A percentile compares a stretch with the other conserved stretches of the same genome.
Evolutionary conservation across 257 asterid genomes (phyloP).

Genomic region (Hygrophila difformis): DNA sequence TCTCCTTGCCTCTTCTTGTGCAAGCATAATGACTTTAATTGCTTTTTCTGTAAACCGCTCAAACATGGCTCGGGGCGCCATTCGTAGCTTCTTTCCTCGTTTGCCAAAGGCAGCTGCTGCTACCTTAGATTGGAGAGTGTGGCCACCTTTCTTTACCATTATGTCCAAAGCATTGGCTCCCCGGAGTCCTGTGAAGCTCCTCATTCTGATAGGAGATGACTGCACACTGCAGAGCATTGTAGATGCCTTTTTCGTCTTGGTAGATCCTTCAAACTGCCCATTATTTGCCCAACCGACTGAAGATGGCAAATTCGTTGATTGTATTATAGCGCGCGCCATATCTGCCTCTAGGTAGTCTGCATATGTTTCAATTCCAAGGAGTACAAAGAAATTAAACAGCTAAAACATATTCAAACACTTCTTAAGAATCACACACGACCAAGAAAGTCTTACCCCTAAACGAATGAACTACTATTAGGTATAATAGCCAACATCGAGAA

Average conservation of each 20-base stretch:
- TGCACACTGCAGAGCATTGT: slow-evolving; percentile 46
- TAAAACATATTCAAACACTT: too few species aligned
- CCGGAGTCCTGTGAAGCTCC: slow-evolving; percentile 63
- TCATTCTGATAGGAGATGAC: slow-evolving; percentile 32
- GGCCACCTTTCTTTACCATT: slow-evolving; percentile 29
- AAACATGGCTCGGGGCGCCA: slow-evolving; percentile 79
- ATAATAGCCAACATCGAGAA: too few species aligned
- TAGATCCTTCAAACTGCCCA: slow-evolving; percentile 44
- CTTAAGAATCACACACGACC: too few species aligned
- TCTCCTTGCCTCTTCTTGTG: slow-evolving; percentile 97
- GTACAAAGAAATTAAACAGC: slow-evolving; percentile 13
- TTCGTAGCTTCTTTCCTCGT: slow-evolving; percentile 37
- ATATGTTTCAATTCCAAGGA: slow-evolving; percentile 12
- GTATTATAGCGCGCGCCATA: slow-evolving; percentile 74
- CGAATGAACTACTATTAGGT: too few species aligned
- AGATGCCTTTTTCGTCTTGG: slow-evolving; percentile 30
- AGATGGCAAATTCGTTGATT: slow-evolving; percentile 56
- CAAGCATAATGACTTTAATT: slow-evolving; percentile 94
- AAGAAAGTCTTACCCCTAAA: too few species aligned
- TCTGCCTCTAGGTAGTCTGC: slow-evolving; percentile 33
- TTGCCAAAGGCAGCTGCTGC: slow-evolving; percentile 36
- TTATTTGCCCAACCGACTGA: slow-evolving; percentile 38
- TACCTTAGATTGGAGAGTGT: slow-evolving; percentile 62
- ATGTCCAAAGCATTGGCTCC: slow-evolving; percentile 61
- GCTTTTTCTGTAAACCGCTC: slow-evolving; percentile 98